These are phyloP conservation scores for Fistulifera solaris DNA, from an alignment of 108 stramenopile genomes.

Conservation along the genomic window DNA sequence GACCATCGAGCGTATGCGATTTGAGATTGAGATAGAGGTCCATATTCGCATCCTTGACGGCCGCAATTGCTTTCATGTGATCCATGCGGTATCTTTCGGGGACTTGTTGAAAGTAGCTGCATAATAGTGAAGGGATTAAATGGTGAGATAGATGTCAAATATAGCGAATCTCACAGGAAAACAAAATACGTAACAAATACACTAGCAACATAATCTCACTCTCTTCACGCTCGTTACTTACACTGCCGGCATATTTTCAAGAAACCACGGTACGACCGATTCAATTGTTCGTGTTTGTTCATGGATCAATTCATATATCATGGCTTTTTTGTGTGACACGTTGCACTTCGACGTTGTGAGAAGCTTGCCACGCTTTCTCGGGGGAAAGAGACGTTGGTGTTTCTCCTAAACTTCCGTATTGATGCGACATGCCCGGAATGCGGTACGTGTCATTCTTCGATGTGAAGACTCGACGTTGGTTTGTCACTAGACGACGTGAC, in stretches of 20 bases:
- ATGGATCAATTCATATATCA: conserved; percentile 71
- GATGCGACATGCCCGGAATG: no score
- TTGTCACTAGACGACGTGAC: no score
- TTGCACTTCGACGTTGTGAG: conserved; percentile 70
- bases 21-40: conserved; percentile 74
- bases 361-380: conserved; percentile 52
- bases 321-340: conserved; percentile 61
- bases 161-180: no score
- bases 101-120: conserved; percentile 81
- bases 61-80: conserved; percentile 93
- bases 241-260: conserved; percentile 84
- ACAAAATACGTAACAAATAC: no score
- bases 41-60: conserved; percentile 71
- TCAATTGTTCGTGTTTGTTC: conserved; percentile 60
- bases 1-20: conserved; percentile 28
- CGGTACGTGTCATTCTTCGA: no score
- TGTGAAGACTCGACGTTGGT: no score
- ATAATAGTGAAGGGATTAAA: no score
- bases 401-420: no score
- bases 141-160: no score
- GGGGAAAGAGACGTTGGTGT: no score
- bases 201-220: no score
- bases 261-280: conserved; percentile 91
- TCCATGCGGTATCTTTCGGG: conserved; percentile 85
- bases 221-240: no score